These are phyloP conservation scores for Smallanthus sonchifolius DNA, from an alignment of 129 eudicot species.

Conservation along the genomic window DNA sequence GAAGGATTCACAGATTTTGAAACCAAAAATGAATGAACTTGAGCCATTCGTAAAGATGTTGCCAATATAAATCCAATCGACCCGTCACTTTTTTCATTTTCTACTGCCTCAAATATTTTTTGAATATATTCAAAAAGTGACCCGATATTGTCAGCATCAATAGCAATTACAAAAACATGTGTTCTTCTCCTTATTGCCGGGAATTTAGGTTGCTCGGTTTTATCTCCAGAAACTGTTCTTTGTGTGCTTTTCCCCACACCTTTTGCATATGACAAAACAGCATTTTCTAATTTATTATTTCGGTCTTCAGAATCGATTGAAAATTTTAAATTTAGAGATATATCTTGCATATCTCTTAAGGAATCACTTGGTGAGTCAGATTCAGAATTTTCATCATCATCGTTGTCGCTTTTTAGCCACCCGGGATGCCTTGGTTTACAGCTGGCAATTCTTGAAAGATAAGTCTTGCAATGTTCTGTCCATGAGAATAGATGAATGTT, in stretches of 20 bases:
- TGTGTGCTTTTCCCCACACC: conserved; percentile 41
- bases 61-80: conserved; percentile 84
- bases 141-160: conserved; percentile 52
- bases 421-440: conserved; percentile 91
- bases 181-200: conserved; percentile 88
- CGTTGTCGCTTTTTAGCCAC: conserved; percentile 71
- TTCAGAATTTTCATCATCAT: conserved; percentile 75
- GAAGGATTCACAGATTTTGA: conserved; percentile 66
- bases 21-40: conserved; percentile 59
- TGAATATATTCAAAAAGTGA: conserved; percentile 56
- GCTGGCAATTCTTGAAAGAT: conserved; percentile 71
- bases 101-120: conserved; percentile 73
- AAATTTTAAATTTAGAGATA: conserved; percentile 80
- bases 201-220: conserved; percentile 62
- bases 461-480: conserved; percentile 95
- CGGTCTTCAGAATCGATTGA: conserved; percentile 61
- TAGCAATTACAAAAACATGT: conserved; percentile 74
- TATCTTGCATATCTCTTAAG: conserved; percentile 90
- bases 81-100: conserved; percentile 71
- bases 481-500: conserved; percentile 96
- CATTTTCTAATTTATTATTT: conserved; percentile 59
- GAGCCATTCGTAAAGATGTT: conserved; percentile 72
- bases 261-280: conserved; percentile 55
- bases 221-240: conserved; percentile 46
- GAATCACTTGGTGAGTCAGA: conserved; percentile 95